phyloP scores from a whole-genome alignment of 108 stramenopile species.

The Seminavis robusta region DNA sequence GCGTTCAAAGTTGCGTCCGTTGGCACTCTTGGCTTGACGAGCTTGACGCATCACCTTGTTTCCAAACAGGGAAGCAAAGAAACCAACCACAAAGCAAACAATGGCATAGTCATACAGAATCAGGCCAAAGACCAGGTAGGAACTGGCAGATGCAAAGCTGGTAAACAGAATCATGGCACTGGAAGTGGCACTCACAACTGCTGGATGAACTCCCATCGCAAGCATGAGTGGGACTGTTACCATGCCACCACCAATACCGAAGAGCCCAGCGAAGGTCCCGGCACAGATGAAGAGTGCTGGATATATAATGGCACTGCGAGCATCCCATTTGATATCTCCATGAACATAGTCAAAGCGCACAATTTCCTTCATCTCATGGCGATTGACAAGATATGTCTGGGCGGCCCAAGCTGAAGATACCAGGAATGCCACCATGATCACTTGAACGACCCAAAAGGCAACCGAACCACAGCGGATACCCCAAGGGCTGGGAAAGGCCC shows the following conservation, averaged over 20 bases:
- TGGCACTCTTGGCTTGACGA: slow-evolving; percentile 16
- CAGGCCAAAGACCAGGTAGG: slow-evolving; percentile 94
- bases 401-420: slow-evolving; percentile 72
- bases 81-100: slow-evolving; percentile 79
- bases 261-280: slow-evolving; percentile 93
- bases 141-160: slow-evolving; percentile 81
- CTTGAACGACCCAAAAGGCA: slow-evolving; percentile 89
- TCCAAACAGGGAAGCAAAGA: slow-evolving; percentile 79
- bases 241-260: slow-evolving; percentile 86
- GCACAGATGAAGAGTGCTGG: slow-evolving; percentile 88
- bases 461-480: slow-evolving; percentile 90
- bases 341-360: slow-evolving; percentile 87
- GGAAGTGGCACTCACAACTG: slow-evolving; percentile 83
- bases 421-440: slow-evolving; percentile 83
- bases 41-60: slow-evolving; percentile 77
- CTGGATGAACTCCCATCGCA: slow-evolving; percentile 94
- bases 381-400: slow-evolving; percentile 75
- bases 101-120: slow-evolving; percentile 82
- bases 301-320: slow-evolving; percentile 77
- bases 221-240: slow-evolving; percentile 95
- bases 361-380: slow-evolving; percentile 74
- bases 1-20: slow-evolving; percentile 69
- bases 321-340: slow-evolving; percentile 96
- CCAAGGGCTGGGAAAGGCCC: slow-evolving; percentile 82
- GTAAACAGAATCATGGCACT: slow-evolving; percentile 95